These are phyloP conservation scores for Pythium oligandrum DNA, from an alignment of 352 stramenopile genomes.

Conservation along the genomic window DNA sequence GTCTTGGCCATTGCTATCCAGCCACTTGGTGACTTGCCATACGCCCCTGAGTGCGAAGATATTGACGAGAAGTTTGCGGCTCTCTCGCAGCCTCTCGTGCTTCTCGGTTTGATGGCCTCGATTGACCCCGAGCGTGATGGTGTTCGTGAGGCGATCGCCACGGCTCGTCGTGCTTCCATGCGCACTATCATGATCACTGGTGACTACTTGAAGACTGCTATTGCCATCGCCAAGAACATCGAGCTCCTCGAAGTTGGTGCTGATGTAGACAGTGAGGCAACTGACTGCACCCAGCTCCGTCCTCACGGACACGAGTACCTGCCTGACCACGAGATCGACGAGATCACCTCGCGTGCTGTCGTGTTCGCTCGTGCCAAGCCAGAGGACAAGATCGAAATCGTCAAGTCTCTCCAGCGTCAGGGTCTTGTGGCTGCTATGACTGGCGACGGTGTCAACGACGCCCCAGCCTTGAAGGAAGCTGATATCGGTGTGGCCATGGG, in stretches of 20 bases:
- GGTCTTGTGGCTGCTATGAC: constrained; percentile 94
- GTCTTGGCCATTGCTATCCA: constrained; percentile 90
- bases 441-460: constrained; percentile 98
- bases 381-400: constrained; percentile 95
- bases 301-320: constrained; percentile 50
- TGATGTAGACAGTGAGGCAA: constrained; percentile 52
- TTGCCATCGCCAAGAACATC: constrained; percentile 92
- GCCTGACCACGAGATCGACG: constrained; percentile 77
- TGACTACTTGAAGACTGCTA: constrained; percentile 93
- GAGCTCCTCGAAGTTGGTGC: constrained; percentile 84
- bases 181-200: constrained; percentile 93
- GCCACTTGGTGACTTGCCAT: constrained; percentile 46
- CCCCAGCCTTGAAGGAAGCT: constrained; percentile 93
- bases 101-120: constrained; percentile 92
- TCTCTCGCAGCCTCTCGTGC: constrained; percentile 74
- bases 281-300: constrained; percentile 65
- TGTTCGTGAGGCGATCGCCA: constrained; percentile 48
- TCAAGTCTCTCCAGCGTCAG: constrained; percentile 91
- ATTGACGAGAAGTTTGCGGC: constrained; percentile 66
- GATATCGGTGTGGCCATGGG: constrained; percentile 98
- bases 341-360: constrained; percentile 65
- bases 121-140: constrained; percentile 77
- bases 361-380: constrained; percentile 96
- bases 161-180: constrained; percentile 43
- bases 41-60: constrained; percentile 36